Base-by-base conservation (phyloP, 2,329 filamentous ascomycete species). In the Colletotrichum sp. region DNA sequence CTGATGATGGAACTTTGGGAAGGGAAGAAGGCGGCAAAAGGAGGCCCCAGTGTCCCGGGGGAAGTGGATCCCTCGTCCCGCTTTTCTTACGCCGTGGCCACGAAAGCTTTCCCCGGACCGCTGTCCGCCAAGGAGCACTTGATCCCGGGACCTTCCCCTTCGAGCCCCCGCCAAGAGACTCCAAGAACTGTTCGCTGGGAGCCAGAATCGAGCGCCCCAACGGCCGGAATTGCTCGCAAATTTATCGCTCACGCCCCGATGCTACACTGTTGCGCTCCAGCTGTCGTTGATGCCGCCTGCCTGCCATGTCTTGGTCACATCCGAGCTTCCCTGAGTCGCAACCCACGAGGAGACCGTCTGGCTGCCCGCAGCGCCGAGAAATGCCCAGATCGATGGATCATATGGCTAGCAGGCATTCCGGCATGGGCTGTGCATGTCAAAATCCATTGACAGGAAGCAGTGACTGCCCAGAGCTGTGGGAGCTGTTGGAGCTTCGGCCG, bases 131-230 rank as follows among this genome's bases (percentile, higher is more conserved):
- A 76, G 73, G 6, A 15, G 21, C 30, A 44, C 16, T 32, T 69
- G 57, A 73, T 57, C 70, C 70, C 70, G 63, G 73, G 73, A 76
- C 73, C 73, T 76, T 72, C 73, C 73, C 73, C 57, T 76, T 73
- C 44, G 57, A 66, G 73, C 18, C 9, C n/a, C 57, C 55, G 73
- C 73, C 73, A 76, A 76, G 73, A 73, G 64, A 57, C 52, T 64
- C 73, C 64, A 76, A 73, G 70, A 76, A 49, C 55, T 8, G n/a
- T 49, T 62, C 16, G 16, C 13, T 18, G 55, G 16, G 24, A 55
- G 72, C 36, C 13, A 9, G 10, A 73, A 73, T 59, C 16, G 44
- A 30, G n/a, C 70, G 28, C 30, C n/a, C 18, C 15, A n/a, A 32
- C 52, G 63, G 18, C 28, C n/a, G 57, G 55, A 36, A 32, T 76